Evolutionary conservation across 2,329 filamentous ascomycete genomes (phyloP).

Genomic region (Zymoseptoria tritici): DNA sequence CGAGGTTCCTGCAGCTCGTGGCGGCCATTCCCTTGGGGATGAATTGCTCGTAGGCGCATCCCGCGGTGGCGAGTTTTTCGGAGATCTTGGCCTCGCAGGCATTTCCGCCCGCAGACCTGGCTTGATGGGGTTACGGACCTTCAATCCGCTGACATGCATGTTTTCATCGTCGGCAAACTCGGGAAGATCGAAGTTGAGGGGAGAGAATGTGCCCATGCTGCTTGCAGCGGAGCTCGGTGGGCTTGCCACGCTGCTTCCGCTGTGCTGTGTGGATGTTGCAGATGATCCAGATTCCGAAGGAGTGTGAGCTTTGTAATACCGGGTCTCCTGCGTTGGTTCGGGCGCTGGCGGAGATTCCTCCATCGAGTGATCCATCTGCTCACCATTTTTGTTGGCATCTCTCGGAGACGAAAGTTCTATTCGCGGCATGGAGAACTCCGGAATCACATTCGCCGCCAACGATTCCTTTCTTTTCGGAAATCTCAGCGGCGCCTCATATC

Average conservation of each 20-base stretch:
- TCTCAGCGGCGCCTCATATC: slow-evolving; percentile 17
- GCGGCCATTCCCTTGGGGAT: not conserved
- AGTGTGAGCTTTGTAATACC: slow-evolving; percentile 21
- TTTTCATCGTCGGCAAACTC: slow-evolving; percentile 20
- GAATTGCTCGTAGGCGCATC: not conserved
- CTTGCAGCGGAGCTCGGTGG: slow-evolving; percentile 27
- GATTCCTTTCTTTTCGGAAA: not conserved
- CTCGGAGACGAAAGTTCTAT: not conserved
- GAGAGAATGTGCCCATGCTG: slow-evolving; percentile 25
- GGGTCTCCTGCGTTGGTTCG: slow-evolving; percentile 21
- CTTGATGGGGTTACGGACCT: slow-evolving; percentile 18
- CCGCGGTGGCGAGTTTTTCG: not conserved
- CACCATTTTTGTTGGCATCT: slow-evolving; percentile 17
- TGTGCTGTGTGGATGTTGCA: slow-evolving; percentile 18
- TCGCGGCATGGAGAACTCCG: slow-evolving; percentile 10
- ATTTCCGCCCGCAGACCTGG: slow-evolving; percentile 22
- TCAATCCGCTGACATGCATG: slow-evolving; percentile 19
- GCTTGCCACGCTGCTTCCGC: slow-evolving; percentile 25
- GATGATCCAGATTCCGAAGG: slow-evolving; percentile 27
- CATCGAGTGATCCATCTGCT: slow-evolving; percentile 22
- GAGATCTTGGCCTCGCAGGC: slow-evolving; percentile 3
- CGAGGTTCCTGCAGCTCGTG: not conserved
- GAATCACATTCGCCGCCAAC: not conserved
- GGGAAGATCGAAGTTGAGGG: slow-evolving; percentile 8
- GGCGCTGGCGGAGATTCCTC: slow-evolving; percentile 29